These are phyloP conservation scores for Penicillium brevicompactum DNA, from an alignment of 2,329 filamentous ascomycete genomes.

Conservation along the genomic window DNA sequence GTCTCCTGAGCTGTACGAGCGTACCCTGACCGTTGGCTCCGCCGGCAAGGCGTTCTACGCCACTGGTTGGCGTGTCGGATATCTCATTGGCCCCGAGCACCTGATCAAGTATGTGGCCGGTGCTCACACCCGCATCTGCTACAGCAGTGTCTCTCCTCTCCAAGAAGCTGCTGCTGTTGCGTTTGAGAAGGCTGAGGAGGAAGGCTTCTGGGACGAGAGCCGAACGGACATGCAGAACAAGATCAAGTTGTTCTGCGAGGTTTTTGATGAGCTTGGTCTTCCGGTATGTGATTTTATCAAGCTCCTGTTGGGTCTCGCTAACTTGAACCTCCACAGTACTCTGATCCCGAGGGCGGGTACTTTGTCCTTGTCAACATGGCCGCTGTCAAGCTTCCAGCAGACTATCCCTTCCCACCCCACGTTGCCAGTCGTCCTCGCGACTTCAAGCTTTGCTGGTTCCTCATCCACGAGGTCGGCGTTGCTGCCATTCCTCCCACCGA, in stretches of 20 bases:
- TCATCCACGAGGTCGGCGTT: constrained; percentile 94
- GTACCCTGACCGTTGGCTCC: constrained; percentile 91
- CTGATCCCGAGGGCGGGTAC: constrained; percentile 93
- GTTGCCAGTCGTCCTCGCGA: constrained; percentile 85
- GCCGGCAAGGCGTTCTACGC: constrained; percentile 98
- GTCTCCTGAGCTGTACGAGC: constrained; percentile 81
- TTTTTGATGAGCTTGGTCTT: constrained; percentile 74
- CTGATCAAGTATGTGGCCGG: constrained; percentile 89
- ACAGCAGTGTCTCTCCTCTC: constrained; percentile 86
- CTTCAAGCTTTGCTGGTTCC: constrained; percentile 93
- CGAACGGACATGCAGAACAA: constrained; percentile 87
- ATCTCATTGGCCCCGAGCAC: constrained; percentile 85
- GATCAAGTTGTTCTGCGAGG: constrained; percentile 80
- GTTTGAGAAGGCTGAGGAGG: constrained; percentile 83
- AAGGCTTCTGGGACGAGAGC: constrained; percentile 84
- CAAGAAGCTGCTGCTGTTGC: constrained; percentile 94
- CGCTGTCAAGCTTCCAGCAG: constrained; percentile 78
- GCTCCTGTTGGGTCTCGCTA: not conserved
- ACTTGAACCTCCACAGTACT: constrained; percentile 56
- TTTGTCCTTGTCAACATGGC: constrained; percentile 94
- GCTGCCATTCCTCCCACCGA: constrained; percentile 96
- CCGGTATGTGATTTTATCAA: constrained; percentile 48
- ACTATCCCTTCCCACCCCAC: constrained; percentile 86
- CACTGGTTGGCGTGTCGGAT: constrained; percentile 95
- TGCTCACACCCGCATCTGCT: constrained; percentile 95